Base-by-base conservation (phyloP, 805 yeast genomes). In the Candida orba region DNA sequence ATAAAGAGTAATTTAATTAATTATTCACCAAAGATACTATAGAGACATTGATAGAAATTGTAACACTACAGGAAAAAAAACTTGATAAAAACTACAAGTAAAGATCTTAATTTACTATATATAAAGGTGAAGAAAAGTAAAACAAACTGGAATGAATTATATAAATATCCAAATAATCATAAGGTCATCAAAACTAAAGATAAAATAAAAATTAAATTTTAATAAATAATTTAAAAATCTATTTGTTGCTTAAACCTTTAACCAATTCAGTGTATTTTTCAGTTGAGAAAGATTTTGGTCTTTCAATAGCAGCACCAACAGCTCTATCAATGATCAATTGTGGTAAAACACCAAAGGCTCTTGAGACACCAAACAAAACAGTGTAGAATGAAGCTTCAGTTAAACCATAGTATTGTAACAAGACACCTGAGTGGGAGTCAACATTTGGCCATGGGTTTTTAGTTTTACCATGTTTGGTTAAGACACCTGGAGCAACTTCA, bases 371-470 rank as follows among this genome's bases (percentile, higher is more conserved):
- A 66, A 84, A 84, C 63, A 84, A 69, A 35, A 84, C 95, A 42
- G 93, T 85, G 77, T 84, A 84, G 81, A 81, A 85, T 36, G 85
- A 76, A 58, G 79, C 79, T 73, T 84, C 88, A 44, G 83, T 81
- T 62, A 84, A 70, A 57, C 95, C 95, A 71, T 84, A 84, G 76
- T 85, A 81, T 69, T 84, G 90, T 67, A 84, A 74, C 56, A 85
- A 68, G 50, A 84, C 88, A 70, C 95, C 95, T 40, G 91, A 83
- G 70, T 82, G 88, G 43, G 93, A 82, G 69, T 84, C 95, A 53
- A 84, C 95, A 64, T 84, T 84, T 68, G 95, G 93, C 89, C 89
- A 84, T 69, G 93, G 93, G 78, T 84, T 84, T 78, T 84, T 84
- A 62, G 91, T 84, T 78, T 85, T 85, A 66, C 91, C 93, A 67